Evolutionary conservation across 1,139 yeast species (phyloP).

Genomic region (Geotrichum phurueaensis): DNA sequence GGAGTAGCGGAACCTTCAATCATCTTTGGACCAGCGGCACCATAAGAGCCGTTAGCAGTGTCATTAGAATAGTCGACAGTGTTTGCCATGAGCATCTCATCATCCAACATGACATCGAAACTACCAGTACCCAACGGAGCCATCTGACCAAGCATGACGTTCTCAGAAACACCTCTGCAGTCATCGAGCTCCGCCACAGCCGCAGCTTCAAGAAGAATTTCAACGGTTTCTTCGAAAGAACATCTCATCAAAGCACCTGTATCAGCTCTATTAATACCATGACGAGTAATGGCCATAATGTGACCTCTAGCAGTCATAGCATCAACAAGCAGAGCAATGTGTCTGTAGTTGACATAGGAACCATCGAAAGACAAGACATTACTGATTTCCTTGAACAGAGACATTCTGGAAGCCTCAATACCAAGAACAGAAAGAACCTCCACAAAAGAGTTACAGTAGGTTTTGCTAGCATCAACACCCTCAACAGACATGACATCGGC

Average conservation of each 20-base stretch:
- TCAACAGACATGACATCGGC: conserved; percentile 93
- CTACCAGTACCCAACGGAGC: conserved; percentile 99
- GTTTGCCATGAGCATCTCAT: conserved; percentile 67
- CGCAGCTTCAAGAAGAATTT: conserved; percentile 94
- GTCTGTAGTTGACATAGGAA: conserved; percentile 97
- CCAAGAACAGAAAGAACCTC: conserved; percentile 93
- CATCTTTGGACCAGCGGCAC: conserved; percentile 16
- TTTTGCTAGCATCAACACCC: conserved; percentile 86
- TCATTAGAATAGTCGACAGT: conserved; percentile 46
- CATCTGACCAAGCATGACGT: conserved; percentile 95
- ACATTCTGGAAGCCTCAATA: conserved; percentile 96
- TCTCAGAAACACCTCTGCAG: conserved; percentile 97
- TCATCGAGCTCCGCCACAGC: conserved; percentile 97
- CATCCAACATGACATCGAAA: conserved; percentile 93
- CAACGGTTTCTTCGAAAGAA: conserved; percentile 98
- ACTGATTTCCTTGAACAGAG: conserved; percentile 86
- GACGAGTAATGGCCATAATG: conserved; percentile 98
- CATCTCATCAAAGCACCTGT: conserved; percentile 99
- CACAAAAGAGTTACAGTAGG: conserved; percentile 93
- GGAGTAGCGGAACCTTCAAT: conserved; percentile 91
- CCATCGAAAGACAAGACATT: conserved; percentile 99
- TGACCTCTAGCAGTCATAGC: conserved; percentile 99
- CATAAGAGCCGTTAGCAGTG: conserved; percentile 31
- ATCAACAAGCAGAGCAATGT: conserved; percentile 94
- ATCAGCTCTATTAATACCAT: conserved; percentile 97